Conservation (phyloP, 805 yeast species). For the Zygosaccharomyces siamensis region DNA sequence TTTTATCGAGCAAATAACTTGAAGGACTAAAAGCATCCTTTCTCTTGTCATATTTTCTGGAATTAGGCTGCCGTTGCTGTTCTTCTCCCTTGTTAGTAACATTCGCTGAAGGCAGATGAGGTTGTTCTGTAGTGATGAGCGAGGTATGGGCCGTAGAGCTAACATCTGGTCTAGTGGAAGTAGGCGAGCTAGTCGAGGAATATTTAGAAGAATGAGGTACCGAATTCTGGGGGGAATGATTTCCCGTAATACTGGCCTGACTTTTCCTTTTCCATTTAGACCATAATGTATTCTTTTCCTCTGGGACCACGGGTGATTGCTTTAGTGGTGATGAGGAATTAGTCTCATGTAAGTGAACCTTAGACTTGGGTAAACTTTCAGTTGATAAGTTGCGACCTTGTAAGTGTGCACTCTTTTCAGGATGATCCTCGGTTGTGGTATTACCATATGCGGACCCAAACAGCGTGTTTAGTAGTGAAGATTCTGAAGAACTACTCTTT, state of each 20-base stretch:
- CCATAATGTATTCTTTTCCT: slow-evolving; percentile 30
- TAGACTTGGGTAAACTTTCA: slow-evolving; percentile 18
- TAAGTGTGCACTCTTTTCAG: slow-evolving; percentile 4
- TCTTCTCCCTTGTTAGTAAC: not conserved
- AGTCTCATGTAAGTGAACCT: slow-evolving; percentile 9
- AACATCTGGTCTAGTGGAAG: slow-evolving; percentile 6
- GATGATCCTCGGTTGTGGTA: slow-evolving; percentile 6
- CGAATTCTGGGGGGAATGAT: not conserved
- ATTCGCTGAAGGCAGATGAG: not conserved
- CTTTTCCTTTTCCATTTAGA: slow-evolving; percentile 29
- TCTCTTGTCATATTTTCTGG: not conserved
- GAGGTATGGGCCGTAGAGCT: slow-evolving; percentile 11
- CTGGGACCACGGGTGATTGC: slow-evolving; percentile 14
- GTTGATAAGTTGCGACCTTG: slow-evolving; percentile 12
- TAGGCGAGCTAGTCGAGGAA: slow-evolving; percentile 5
- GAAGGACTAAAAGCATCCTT: slow-evolving; percentile 7
- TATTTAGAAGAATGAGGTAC: slow-evolving; percentile 8
- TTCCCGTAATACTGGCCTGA: slow-evolving; percentile 14
- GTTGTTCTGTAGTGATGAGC: not conserved
- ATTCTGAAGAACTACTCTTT: slow-evolving; percentile 58
- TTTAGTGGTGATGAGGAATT: slow-evolving; percentile 15
- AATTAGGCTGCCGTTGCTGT: not conserved
- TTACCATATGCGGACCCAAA: slow-evolving; percentile 33
- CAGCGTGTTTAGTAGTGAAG: slow-evolving; percentile 39
- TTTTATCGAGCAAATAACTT: slow-evolving; percentile 31